Conservation (phyloP, 2,329 filamentous ascomycete species). For the Kalmusia sp. region DNA sequence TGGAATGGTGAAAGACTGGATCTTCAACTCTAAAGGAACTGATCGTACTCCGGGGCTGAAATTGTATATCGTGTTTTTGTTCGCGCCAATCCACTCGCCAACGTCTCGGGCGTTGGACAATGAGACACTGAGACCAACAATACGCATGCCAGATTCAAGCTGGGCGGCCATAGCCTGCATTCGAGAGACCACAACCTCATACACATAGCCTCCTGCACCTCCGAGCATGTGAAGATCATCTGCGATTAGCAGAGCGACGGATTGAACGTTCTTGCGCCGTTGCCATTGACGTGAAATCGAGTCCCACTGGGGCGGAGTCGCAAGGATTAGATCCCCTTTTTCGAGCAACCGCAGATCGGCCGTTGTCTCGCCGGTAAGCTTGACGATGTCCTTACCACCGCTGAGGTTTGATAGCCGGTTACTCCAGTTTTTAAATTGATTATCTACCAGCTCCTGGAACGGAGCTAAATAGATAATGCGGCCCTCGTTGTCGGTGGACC, state of each 20-base stretch:
- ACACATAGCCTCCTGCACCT: conserved; percentile 83
- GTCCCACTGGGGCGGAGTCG: conserved; percentile 95
- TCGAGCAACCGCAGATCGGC: conserved; percentile 90
- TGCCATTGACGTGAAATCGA: conserved; percentile 96
- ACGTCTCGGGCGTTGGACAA: conserved; percentile 92
- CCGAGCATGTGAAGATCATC: conserved; percentile 96
- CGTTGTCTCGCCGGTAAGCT: conserved; percentile 91
- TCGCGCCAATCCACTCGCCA: conserved; percentile 97
- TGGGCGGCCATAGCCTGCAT: conserved; percentile 96
- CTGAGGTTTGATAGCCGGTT: conserved; percentile 73
- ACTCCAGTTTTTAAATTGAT: conserved; percentile 83
- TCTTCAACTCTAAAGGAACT: conserved; percentile 88
- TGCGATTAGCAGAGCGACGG: conserved; percentile 88
- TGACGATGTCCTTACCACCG: conserved; percentile 89
- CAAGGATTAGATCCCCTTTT: conserved; percentile 85
- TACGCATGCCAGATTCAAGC: conserved; percentile 82
- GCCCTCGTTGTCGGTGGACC: conserved; percentile 74
- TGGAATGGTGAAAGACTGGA: conserved; percentile 93
- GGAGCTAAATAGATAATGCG: conserved; percentile 94
- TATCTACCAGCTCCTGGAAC: conserved; percentile 90
- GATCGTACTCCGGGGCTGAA: conserved; percentile 93
- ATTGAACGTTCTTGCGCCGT: conserved; percentile 91
- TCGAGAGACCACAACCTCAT: conserved; percentile 95
- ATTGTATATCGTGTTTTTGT: conserved; percentile 98
- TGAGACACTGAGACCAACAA: conserved; percentile 89